Percentiles rank a stretch among this genome's conserved stretches.
Evolutionary conservation across 164 flowering plant species (phyloP).

Genomic region (Taxillus chinensis): DNA sequence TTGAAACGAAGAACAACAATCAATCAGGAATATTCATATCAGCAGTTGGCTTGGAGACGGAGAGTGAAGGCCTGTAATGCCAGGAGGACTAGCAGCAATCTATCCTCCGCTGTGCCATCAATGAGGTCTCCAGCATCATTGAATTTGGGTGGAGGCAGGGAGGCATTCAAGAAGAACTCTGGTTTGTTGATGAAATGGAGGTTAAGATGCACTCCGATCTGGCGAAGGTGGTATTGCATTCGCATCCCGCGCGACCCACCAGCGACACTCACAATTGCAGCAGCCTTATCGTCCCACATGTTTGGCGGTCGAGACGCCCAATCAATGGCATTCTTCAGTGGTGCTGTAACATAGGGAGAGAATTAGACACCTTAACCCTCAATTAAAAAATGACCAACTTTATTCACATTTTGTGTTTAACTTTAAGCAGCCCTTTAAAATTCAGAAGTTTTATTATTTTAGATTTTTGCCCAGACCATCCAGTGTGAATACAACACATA

Average conservation of each 20-base stretch:
- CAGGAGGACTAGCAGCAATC: conserved; percentile 41
- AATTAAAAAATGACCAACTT: too few species aligned
- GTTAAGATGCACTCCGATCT: conserved; percentile 70
- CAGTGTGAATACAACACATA: too few species aligned
- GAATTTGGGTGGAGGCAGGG: conserved; percentile 56
- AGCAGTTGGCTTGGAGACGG: conserved; percentile 32
- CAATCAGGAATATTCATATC: too few species aligned
- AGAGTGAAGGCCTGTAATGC: conserved; percentile 46
- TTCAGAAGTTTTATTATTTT: too few species aligned
- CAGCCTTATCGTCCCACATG: conserved; percentile 79
- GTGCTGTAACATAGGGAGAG: conserved; percentile 18
- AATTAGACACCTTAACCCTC: too few species aligned
- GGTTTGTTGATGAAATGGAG: conserved; percentile 88
- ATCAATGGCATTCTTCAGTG: conserved; percentile 79
- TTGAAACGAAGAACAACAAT: too few species aligned
- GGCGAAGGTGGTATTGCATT: conserved; percentile 76
- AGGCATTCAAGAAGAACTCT: conserved; percentile 47
- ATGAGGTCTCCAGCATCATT: conserved; percentile 59
- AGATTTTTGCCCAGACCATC: too few species aligned
- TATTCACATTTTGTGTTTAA: too few species aligned
- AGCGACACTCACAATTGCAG: conserved; percentile 71
- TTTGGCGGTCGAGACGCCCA: conserved; percentile 93
- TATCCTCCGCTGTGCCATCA: conserved; percentile 31
- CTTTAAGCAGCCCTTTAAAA: too few species aligned
- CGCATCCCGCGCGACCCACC: conserved; percentile 57